Evolutionary conservation across 2,329 filamentous ascomycete genomes (phyloP).

Genomic region (Metarhizium guizhouense): DNA sequence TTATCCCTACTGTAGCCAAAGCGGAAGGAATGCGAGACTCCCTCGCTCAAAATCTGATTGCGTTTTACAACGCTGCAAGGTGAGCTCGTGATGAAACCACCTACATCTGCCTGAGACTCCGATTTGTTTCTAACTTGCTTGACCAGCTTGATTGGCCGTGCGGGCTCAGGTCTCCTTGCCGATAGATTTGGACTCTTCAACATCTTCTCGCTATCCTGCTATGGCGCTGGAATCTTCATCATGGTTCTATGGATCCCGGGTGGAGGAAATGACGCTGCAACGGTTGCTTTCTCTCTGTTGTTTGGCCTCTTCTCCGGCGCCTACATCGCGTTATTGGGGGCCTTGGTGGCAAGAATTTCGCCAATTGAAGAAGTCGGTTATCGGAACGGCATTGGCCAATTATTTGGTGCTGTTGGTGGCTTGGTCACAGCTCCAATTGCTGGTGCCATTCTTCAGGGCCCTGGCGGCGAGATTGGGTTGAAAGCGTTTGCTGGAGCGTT

Average conservation of each 20-base stretch:
- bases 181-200: slow-evolving; percentile 19
- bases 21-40: slow-evolving; percentile 9
- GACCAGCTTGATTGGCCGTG: slow-evolving; percentile 13
- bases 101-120: background rate
- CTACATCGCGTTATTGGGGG: slow-evolving; percentile 17
- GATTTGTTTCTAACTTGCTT: slow-evolving; percentile 1
- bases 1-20: slow-evolving; percentile 12
- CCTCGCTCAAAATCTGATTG: slow-evolving; percentile 14
- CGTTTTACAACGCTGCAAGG: slow-evolving; percentile 15
- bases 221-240: slow-evolving; percentile 23
- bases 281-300: slow-evolving; percentile 18
- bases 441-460: slow-evolving; percentile 11
- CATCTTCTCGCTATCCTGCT: slow-evolving; percentile 31
- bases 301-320: slow-evolving; percentile 23
- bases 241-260: slow-evolving; percentile 26
- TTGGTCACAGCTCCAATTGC: slow-evolving; percentile 13
- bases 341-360: slow-evolving; percentile 35
- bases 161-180: slow-evolving; percentile 12
- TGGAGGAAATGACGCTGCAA: slow-evolving; percentile 10
- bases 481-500: slow-evolving; percentile 12
- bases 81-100: background rate
- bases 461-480: slow-evolving; percentile 8
- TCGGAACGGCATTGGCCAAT: slow-evolving; percentile 32
- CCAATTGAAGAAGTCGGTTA: slow-evolving; percentile 45
- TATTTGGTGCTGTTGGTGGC: slow-evolving; percentile 10